Evolutionary conservation across 805 yeast species (phyloP).

Genomic region (Ogataea pini): DNA sequence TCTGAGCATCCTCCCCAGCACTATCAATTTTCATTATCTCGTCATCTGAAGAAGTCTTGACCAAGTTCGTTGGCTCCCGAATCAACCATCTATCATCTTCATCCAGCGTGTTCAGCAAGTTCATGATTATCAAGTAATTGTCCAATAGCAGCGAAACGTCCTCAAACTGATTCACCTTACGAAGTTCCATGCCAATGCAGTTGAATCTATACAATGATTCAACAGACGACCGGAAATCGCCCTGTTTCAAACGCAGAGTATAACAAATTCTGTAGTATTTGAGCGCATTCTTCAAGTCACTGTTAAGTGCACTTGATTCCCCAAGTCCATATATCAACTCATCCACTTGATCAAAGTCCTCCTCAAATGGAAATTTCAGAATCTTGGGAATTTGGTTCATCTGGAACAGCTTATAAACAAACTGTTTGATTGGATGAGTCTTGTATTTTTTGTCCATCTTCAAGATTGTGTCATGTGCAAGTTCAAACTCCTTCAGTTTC

Average conservation of each 20-base stretch:
- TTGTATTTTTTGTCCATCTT: constrained; percentile 30
- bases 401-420: constrained; percentile 42
- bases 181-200: constrained; percentile 21
- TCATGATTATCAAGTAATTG: constrained; percentile 41
- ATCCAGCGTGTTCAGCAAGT: constrained; percentile 38
- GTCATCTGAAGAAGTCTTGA: constrained; percentile 8
- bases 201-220: constrained; percentile 46
- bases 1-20: constrained; percentile 1
- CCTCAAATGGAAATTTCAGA: constrained; percentile 44
- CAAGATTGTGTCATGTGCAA: constrained; percentile 30
- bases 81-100: constrained; percentile 45
- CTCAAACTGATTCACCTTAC: constrained; percentile 12
- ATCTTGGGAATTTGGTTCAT: constrained; percentile 42
- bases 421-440: constrained; percentile 31
- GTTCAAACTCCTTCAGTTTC: constrained; percentile 32
- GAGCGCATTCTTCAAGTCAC: constrained; percentile 35
- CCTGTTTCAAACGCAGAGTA: constrained; percentile 49
- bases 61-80: constrained; percentile 19
- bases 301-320: constrained; percentile 26
- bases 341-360: constrained; percentile 45
- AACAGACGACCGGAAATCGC: constrained; percentile 50
- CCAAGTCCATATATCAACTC: constrained; percentile 38
- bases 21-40: constrained; percentile 5
- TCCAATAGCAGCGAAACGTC: constrained; percentile 32
- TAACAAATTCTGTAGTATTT: constrained; percentile 52